phyloP scores from a whole-genome alignment of 2,329 filamentous ascomycete species.

The Diaporthe sp. region DNA sequence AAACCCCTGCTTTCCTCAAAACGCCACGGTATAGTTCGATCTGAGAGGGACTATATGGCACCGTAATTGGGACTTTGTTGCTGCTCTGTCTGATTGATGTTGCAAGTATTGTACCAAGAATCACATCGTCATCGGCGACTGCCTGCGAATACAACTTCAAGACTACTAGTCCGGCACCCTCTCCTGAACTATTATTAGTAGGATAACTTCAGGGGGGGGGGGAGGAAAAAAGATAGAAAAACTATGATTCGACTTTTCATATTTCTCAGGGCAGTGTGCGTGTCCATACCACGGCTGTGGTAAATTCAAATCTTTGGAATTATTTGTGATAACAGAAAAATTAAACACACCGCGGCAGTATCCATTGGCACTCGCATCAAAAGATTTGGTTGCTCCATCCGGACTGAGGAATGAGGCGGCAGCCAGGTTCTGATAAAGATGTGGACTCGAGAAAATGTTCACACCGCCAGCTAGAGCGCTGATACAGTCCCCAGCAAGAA shows the following conservation, averaged over 20 bases:
- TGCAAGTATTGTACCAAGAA: not conserved
- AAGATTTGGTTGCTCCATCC: not conserved
- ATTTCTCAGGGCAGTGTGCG: fast-evolving
- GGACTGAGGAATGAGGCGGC: not conserved
- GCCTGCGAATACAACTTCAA: not conserved
- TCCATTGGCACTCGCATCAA: not conserved
- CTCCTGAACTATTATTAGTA: not conserved
- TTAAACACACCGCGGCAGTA: not conserved
- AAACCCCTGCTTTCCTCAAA: not conserved
- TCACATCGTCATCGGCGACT: not conserved
- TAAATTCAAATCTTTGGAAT: not conserved
- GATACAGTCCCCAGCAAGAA: not conserved
- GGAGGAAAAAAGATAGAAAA: too few relatives aligned
- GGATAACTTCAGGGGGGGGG: too few relatives aligned
- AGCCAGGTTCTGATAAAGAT: not conserved
- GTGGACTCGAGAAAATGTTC: not conserved
- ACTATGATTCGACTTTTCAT: fast-evolving
- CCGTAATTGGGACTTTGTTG: not conserved
- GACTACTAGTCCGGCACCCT: not conserved
- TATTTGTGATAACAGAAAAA: too few relatives aligned
- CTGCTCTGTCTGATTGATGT: not conserved
- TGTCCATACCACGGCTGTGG: not conserved
- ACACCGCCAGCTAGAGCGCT: not conserved
- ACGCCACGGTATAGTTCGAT: not conserved
- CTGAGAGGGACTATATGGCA: not conserved